Percentiles rank a stretch among this genome's conserved stretches.
phyloP scores from a whole-genome alignment of 1,284 basidiomycete species.

The Hypsizygus ulmarius region DNA sequence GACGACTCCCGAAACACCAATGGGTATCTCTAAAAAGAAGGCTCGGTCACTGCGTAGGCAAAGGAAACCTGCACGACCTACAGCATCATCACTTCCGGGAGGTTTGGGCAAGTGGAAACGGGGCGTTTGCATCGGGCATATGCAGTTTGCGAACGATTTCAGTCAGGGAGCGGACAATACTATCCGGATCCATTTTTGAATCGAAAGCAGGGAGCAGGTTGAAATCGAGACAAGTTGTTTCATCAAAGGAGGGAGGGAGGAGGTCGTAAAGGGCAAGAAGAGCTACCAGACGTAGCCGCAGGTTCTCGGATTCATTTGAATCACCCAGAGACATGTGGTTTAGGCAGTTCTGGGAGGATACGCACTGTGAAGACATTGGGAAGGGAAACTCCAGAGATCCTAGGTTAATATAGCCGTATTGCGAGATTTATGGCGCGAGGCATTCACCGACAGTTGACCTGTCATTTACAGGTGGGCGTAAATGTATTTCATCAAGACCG shows the following conservation, averaged over 20 bases:
- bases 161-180: conserved; percentile 11
- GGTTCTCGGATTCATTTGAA: conserved; percentile 13
- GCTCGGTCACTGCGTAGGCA: too few species aligned
- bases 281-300: conserved; percentile 19
- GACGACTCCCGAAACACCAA: too few species aligned
- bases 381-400: background rate
- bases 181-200: conserved; percentile 16
- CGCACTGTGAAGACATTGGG: background rate
- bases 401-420: background rate
- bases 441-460: conserved; percentile 6
- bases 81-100: too few species aligned
- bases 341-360: background rate
- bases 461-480: background rate
- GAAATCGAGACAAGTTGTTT: conserved; percentile 17
- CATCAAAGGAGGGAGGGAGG: conserved; percentile 18
- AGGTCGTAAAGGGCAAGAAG: conserved; percentile 20
- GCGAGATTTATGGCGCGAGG: conserved; percentile 2
- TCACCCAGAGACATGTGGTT: conserved; percentile 7
- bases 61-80: too few species aligned
- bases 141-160: conserved; percentile 16
- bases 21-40: too few species aligned
- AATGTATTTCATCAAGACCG: background rate
- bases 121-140: background rate
- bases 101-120: too few species aligned
- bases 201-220: conserved; percentile 16